Evolutionary conservation across 805 yeast genomes (phyloP).

Genomic region (Torulaspora delbrueckii): DNA sequence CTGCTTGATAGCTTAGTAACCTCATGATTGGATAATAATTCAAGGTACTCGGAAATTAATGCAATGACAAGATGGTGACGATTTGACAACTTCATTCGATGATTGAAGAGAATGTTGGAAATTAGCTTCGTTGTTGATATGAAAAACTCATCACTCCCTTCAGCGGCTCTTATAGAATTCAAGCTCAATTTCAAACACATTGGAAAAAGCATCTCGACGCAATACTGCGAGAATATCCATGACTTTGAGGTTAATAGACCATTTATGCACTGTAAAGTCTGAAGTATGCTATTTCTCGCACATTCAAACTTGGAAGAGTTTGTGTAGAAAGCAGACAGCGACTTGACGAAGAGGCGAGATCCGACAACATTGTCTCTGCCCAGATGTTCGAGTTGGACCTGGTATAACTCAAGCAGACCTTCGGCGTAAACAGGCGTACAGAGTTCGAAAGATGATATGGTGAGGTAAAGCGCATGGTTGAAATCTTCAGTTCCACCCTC

Average conservation of each 20-base stretch:
- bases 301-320: slow-evolving; percentile 13
- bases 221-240: slow-evolving; percentile 62
- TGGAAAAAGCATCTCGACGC: slow-evolving; percentile 52
- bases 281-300: slow-evolving; percentile 6
- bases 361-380: slow-evolving; percentile 23
- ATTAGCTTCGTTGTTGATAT: slow-evolving; percentile 43
- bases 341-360: slow-evolving; percentile 27
- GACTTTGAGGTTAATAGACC: slow-evolving; percentile 43
- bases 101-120: slow-evolving; percentile 59
- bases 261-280: slow-evolving; percentile 37
- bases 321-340: slow-evolving; percentile 33
- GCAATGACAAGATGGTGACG: slow-evolving; percentile 65
- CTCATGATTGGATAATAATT: slow-evolving; percentile 36
- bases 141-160: slow-evolving; percentile 34
- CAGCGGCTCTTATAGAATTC: not conserved
- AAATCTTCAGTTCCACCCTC: slow-evolving; percentile 12
- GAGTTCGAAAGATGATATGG: slow-evolving; percentile 13
- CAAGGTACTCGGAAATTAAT: slow-evolving; percentile 48
- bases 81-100: slow-evolving; percentile 62
- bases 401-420: slow-evolving; percentile 23
- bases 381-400: slow-evolving; percentile 16
- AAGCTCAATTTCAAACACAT: slow-evolving; percentile 18
- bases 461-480: slow-evolving; percentile 17
- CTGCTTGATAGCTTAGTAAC: slow-evolving; percentile 22
- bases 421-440: slow-evolving; percentile 4